Conservation (phyloP, 2,329 filamentous ascomycete genomes). For the Hymenoscyphus albidus region DNA sequence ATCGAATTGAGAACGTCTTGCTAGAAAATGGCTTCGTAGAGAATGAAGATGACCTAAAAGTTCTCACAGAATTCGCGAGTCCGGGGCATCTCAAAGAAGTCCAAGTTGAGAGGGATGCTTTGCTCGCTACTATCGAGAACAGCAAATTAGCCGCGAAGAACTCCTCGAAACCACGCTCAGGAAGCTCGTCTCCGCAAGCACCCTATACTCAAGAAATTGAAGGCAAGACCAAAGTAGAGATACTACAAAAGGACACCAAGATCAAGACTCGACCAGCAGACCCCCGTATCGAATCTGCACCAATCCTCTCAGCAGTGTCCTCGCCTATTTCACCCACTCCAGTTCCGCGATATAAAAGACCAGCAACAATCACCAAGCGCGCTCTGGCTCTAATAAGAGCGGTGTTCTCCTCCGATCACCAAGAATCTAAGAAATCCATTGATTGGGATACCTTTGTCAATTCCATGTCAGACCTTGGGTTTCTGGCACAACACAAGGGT, state of each 20-base stretch:
- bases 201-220: not conserved
- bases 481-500: no score
- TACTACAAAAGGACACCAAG: not conserved
- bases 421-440: not conserved
- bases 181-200: not conserved
- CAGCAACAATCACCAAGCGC: not conserved
- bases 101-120: not conserved
- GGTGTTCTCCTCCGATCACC: not conserved
- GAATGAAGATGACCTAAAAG: not conserved
- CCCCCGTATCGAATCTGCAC: not conserved
- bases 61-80: not conserved
- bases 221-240: not conserved
- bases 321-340: not conserved
- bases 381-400: not conserved
- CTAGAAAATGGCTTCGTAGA: not conserved
- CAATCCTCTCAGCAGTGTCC: not conserved
- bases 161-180: not conserved
- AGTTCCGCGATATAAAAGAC: not conserved
- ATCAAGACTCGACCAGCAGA: constrained; percentile 1
- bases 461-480: no score
- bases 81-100: not conserved
- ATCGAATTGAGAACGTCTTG: not conserved
- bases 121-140: not conserved
- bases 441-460: no score
- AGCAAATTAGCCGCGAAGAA: not conserved